These are phyloP conservation scores for Neonectria sp. DNA, from an alignment of 2,329 filamentous ascomycete species.

Conservation along the genomic window DNA sequence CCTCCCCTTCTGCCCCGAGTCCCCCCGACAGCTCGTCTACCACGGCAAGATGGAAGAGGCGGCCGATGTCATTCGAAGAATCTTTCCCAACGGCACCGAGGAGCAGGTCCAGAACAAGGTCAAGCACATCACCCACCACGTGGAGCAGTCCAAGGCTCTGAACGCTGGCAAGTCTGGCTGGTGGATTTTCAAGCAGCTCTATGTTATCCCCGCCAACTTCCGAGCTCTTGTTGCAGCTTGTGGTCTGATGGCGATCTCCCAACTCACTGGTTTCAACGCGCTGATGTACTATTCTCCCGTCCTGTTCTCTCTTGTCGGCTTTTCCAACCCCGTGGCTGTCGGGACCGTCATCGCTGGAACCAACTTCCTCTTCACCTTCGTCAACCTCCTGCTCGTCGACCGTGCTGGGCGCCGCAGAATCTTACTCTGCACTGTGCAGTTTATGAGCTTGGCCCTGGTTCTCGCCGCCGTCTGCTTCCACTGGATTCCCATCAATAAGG, in stretches of 20 bases:
- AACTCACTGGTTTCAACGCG: conserved; percentile 68
- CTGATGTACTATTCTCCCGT: conserved; percentile 66
- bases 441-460: conserved; percentile 60
- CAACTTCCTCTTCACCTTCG: conserved; percentile 65
- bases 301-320: conserved; percentile 65
- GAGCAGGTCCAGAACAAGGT: conserved; percentile 62
- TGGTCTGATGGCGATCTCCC: conserved; percentile 67
- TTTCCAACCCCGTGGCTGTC: conserved; percentile 64
- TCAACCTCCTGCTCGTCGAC: conserved; percentile 64
- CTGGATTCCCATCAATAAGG: conserved; percentile 58
- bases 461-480: conserved; percentile 60
- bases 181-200: conserved; percentile 62
- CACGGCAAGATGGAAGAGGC: conserved; percentile 59
- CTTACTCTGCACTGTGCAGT: conserved; percentile 59
- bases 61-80: conserved; percentile 52
- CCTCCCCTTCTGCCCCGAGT: conserved; percentile 64
- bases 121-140: conserved; percentile 54
- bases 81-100: conserved; percentile 59
- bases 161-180: conserved; percentile 58
- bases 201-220: conserved; percentile 59
- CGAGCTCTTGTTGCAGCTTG: conserved; percentile 63
- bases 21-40: conserved; percentile 62
- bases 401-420: conserved; percentile 61
- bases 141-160: conserved; percentile 57
- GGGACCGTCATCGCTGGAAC: conserved; percentile 60